Base-by-base conservation (phyloP, 2,329 filamentous ascomycete genomes). In the Diaporthe sp. region DNA sequence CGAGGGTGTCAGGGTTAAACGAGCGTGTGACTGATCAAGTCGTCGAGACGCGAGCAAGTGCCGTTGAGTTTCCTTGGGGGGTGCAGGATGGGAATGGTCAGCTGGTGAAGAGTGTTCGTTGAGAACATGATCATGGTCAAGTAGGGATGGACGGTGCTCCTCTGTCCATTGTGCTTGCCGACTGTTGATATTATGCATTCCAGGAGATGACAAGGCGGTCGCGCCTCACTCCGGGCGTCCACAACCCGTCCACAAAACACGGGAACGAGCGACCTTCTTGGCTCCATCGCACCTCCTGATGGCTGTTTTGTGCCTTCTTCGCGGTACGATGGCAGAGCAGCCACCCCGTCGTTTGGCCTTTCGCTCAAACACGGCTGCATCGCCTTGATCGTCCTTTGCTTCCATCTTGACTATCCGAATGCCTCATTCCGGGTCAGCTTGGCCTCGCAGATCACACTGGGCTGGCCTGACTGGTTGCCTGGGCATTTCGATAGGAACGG, bases 111-210 rank as follows among this genome's bases (percentile, higher is more conserved):
- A 55, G 49, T 25, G 25, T 53, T 53, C n/a, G 65, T 70, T 55
- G 65, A 17, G 46, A 22, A 42, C 22, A 42, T 51, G 37, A 31
- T 2, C 22, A 39, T 49, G 65, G 31, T 28, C 22, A 53, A 55
- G 62, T 55, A 68, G 17, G 44, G 44, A 39, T 39, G 34, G 34
- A 19, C 22, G 46, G 25, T 39, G 31, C 9, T 39, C 9, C 49
- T 61, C 58, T 31, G 34, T 42, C n/a, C 65, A 53, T 39, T 34
- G 34, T n/a, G 34, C 65, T 31, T 70, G 65, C 65, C 65, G 65
- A 17, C 25, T 70, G 46, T 37, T 70, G 46, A 55, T 53, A 42
- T 70, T 42, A 42, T 70, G 65, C 65, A 70, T 70, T 55, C 65
- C 65, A 70, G 65, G 22, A 55, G 65, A 68, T 6, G 44, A 55